These are phyloP conservation scores for Cocos nucifera DNA, from an alignment of 176 grass and related monocot genomes.

Conservation along the genomic window DNA sequence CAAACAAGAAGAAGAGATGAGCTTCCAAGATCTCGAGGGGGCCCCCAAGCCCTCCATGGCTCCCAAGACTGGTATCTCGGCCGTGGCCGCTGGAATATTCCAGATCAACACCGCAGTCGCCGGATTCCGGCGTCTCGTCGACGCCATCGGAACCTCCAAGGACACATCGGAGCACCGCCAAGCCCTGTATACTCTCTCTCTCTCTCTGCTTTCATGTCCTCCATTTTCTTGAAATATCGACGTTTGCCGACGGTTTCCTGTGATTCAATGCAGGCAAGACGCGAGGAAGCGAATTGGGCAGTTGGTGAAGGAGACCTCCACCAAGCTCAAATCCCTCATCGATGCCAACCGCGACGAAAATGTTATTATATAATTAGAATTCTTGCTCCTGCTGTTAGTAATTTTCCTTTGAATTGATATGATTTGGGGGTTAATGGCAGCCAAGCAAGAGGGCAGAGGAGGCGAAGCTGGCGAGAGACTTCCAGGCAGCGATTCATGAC, in stretches of 20 bases:
- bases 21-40: conserved; percentile 3
- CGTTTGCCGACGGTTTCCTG: too few species aligned
- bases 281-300: conserved; percentile 3
- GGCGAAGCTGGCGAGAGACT: neutral
- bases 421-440: too few species aligned
- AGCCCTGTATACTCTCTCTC: neutral
- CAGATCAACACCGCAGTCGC: conserved; percentile 3
- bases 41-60: neutral
- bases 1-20: neutral
- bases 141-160: conserved; percentile 4
- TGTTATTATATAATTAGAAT: too few species aligned
- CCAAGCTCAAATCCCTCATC: neutral
- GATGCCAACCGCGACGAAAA: too few species aligned
- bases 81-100: neutral
- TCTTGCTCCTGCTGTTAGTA: too few species aligned
- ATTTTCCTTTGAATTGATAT: too few species aligned
- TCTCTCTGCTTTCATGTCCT: neutral
- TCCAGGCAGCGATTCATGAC: neutral
- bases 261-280: neutral
- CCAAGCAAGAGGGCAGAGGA: neutral
- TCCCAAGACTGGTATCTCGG: neutral
- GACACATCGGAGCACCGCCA: neutral
- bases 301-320: neutral
- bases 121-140: conserved; percentile 2
- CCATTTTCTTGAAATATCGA: too few species aligned